Base-by-base conservation (phyloP, 2,329 filamentous ascomycete genomes). In the Microcyclospora pomicola region DNA sequence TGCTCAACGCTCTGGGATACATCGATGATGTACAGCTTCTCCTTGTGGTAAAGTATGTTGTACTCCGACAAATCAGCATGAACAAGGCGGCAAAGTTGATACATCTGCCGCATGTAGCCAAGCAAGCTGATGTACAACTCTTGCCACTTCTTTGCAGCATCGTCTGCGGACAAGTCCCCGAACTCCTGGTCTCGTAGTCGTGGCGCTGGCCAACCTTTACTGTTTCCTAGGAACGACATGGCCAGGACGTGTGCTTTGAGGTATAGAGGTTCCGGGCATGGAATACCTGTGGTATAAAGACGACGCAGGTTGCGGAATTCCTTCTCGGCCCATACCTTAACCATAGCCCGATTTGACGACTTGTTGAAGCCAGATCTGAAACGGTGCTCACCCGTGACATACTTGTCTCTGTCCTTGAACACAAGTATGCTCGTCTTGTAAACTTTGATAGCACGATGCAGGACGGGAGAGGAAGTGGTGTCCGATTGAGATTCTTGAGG, bases 41-140 rank as follows among this genome's bases (percentile, higher is more conserved):
- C 69, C 40, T 85, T 72, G 65, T 95, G 73, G 65, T 92, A 98
- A 14, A 98, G 72, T 37, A 96, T 75, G 55, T 98, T 98, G 73
- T 98, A 98, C 70, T 98, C 91, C 67, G 84, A 93, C 58, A 98
- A 60, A 73, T 98, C 91, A 35, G 87, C 91, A 58, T 98, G 91
- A 1, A 98, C 88, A 6, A 98, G 76, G 38, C 73, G 76, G 62
- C 91, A 98, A 31, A 80, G 77, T 57, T 94, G 87, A 63, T 95
- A 96, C 70, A 98, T 80, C 41, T 78, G 77, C 37, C 87, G 79
- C 85, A 98, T 94, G 54, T 93, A 78, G 14, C 80, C 77, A 11
- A 98, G 64, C 3, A 95, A 69, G 56, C 94, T 82, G 10, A 85
- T 59, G 58, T 98, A 98, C 11, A 95, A 66, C 12, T 66, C 64